A percentile compares a stretch with the other conserved stretches of the same genome.
Conservation (phyloP, 2,329 filamentous ascomycete species). For the Fusarium coicis region DNA sequence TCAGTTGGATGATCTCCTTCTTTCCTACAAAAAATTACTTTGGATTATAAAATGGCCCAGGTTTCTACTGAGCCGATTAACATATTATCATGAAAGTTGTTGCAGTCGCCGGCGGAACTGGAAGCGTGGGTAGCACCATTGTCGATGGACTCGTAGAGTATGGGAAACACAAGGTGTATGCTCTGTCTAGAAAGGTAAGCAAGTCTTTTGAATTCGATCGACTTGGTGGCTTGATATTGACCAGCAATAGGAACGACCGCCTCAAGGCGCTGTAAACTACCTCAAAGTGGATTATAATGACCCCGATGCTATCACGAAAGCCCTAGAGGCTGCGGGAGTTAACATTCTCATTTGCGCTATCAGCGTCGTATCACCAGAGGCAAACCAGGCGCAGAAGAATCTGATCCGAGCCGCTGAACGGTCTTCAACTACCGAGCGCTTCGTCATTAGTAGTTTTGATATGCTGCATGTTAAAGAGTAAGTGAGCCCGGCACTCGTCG, state of each 20-base stretch:
- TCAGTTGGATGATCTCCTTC: too few species aligned
- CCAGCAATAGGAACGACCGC: not conserved
- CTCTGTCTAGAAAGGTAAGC: constrained; percentile 19
- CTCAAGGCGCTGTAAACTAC: not conserved
- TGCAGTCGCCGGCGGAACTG: constrained; percentile 35
- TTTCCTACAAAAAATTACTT: too few species aligned
- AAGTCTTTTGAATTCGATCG: fast-evolving
- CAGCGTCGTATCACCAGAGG: constrained; percentile 21
- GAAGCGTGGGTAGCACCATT: constrained; percentile 30
- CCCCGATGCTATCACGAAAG: not conserved
- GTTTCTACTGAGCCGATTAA: fast-evolving
- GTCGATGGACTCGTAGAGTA: constrained; percentile 31
- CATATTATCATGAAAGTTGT: constrained; percentile 18
- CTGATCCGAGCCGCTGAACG: constrained; percentile 27
- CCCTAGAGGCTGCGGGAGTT: constrained; percentile 8
- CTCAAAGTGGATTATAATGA: constrained; percentile 28
- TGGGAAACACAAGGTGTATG: constrained; percentile 28
- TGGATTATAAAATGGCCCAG: fast-evolving
- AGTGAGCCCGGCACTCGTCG: fast-evolving
- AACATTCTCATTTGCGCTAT: constrained; percentile 37
- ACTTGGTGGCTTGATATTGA: not conserved
- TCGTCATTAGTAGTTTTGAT: constrained; percentile 39
- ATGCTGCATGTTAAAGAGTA: constrained; percentile 38
- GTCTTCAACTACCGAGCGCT: constrained; percentile 15
- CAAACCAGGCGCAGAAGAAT: constrained; percentile 32